A percentile compares a stretch with the other conserved stretches of the same genome.
phyloP scores from a whole-genome alignment of 192 early-diverging fungal species.

The Coemansia sp. region DNA sequence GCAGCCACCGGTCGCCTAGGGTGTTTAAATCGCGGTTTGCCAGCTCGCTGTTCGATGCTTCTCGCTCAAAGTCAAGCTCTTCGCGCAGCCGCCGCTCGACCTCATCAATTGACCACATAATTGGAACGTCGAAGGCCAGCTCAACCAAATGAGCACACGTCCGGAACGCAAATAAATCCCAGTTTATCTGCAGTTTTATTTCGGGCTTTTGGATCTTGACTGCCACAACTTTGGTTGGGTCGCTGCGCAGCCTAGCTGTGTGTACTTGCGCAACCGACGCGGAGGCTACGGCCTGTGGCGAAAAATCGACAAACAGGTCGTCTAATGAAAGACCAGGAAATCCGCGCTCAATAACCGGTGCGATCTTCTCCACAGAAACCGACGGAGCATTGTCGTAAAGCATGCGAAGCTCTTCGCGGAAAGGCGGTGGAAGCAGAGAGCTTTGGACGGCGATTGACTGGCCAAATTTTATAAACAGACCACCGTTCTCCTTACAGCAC shows the following conservation, averaged over 20 bases:
- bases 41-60: conserved; percentile 72
- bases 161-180: conserved; percentile 72
- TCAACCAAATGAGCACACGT: conserved; percentile 63
- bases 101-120: conserved; percentile 74
- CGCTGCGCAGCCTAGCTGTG: conserved; percentile 54
- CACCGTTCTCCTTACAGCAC: conserved; percentile 77
- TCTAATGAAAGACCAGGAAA: conserved; percentile 55
- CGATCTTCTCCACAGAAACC: conserved; percentile 60
- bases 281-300: conserved; percentile 65
- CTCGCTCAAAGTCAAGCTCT: conserved; percentile 88
- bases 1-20: conserved; percentile 51
- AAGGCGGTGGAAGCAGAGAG: conserved; percentile 60
- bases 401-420: conserved; percentile 55
- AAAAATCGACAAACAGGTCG: conserved; percentile 71
- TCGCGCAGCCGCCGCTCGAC: conserved; percentile 66
- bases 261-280: conserved; percentile 97
- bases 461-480: conserved; percentile 89
- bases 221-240: conserved; percentile 60
- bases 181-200: conserved; percentile 75
- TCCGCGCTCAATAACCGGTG: conserved; percentile 62
- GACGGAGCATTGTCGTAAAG: conserved; percentile 83
- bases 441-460: conserved; percentile 69
- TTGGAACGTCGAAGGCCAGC: conserved; percentile 74
- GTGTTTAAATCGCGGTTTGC: conserved; percentile 50
- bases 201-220: conserved; percentile 94